Conservation (phyloP, 2,329 filamentous ascomycete genomes). For the Nemania sp. region DNA sequence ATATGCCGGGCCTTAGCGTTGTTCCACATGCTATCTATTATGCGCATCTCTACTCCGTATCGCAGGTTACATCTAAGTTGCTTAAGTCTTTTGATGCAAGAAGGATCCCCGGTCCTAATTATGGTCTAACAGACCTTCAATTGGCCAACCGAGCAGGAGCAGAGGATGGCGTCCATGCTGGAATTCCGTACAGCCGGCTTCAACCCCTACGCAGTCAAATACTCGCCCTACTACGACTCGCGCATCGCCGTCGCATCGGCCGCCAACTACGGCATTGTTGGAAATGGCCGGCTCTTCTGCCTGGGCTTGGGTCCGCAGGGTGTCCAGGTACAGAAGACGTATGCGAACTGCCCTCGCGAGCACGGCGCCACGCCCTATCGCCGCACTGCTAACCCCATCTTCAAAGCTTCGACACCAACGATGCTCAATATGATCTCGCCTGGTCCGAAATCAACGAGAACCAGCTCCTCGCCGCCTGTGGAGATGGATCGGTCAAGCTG, state of each 20-base stretch:
- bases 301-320: conserved; percentile 82
- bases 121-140: conserved; percentile 12
- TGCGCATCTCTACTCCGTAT: too few species aligned
- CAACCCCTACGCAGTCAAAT: conserved; percentile 97
- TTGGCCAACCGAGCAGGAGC: conserved; percentile 1
- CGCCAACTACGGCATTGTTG: conserved; percentile 96
- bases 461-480: conserved; percentile 84
- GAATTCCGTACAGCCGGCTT: conserved; percentile 92
- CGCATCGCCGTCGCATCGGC: conserved; percentile 86
- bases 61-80: conserved; percentile 21
- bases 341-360: conserved; percentile 31
- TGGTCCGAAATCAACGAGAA: conserved; percentile 98
- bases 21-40: too few species aligned
- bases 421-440: conserved; percentile 90
- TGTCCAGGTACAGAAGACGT: conserved; percentile 83
- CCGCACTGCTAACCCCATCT: conserved; percentile 13
- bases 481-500: conserved; percentile 92
- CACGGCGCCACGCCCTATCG: neutral
- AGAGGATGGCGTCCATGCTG: conserved; percentile 67
- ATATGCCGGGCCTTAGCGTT: too few species aligned
- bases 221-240: conserved; percentile 97
- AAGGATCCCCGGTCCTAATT: neutral
- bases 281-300: conserved; percentile 88
- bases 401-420: conserved; percentile 91
- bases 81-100: neutral